phyloP scores from a whole-genome alignment of 2,329 filamentous ascomycete genomes.

The Talaromyces piceae region DNA sequence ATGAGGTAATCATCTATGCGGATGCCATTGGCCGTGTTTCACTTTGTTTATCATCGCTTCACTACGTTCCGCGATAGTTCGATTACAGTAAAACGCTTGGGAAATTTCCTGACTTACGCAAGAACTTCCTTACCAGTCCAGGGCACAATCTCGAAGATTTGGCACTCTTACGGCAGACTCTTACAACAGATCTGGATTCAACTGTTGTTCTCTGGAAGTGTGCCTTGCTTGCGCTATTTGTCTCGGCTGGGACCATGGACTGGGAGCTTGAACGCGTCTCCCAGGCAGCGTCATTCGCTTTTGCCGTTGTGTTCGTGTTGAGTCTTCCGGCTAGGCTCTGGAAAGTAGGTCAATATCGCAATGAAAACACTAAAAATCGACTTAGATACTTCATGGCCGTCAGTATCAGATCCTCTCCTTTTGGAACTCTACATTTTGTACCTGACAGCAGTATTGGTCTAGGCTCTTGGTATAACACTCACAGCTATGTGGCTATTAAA shows the following conservation, averaged over 20 bases:
- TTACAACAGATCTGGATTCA: no score
- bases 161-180: no score
- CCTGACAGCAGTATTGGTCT: neutral
- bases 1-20: no score
- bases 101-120: no score
- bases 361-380: neutral
- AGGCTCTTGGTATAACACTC: conserved; percentile 3
- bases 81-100: no score
- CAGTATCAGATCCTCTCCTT: neutral
- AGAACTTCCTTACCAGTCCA: no score
- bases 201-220: no score
- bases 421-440: neutral
- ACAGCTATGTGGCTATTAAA: neutral
- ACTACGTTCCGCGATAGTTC: no score
- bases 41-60: no score
- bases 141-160: no score
- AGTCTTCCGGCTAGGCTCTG: neutral
- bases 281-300: neutral
- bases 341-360: neutral
- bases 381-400: neutral
- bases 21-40: no score
- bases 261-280: neutral
- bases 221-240: neutral
- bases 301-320: neutral
- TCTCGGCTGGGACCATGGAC: neutral